Evolutionary conservation across 2,329 filamentous ascomycete genomes (phyloP), one percentile per base, ranked within the genome.

Genomic region (Paraphaeosphaeria minitans): DNA sequence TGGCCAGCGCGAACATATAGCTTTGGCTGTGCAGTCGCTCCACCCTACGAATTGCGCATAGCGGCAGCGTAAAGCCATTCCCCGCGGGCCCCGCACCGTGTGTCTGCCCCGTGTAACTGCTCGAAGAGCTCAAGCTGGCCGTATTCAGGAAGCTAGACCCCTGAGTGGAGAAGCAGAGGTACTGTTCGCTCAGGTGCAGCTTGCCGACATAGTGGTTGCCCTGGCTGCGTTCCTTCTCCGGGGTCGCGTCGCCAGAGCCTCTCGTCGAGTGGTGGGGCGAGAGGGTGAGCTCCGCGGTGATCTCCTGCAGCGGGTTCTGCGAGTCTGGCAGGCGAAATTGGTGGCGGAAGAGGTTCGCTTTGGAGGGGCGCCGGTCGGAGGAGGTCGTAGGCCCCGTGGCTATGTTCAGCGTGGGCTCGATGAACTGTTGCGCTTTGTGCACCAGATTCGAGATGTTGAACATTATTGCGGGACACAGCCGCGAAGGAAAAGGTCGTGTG

Each of bases 121-220:
- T 92, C 21, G 93, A 93, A 0, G 90, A 89, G 62, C 87, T 89
- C 21, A 90, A 87, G 75, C 88, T 96, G 16, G 94, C 90, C 0
- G 89, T 89, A 63, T 88, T 88, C 43, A 91, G 78, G 78, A 97
- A 97, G 80, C 92, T 96, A 10, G 92, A 91, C 16, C 92, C 89
- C 53, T 95, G 92, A 8, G 95, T 97, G 0, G 93, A 97, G 82
- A 99, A 99, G 83, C 93, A 98, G 68, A 99, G 87, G 79, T 91
- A 99, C 68, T 91, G 87, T 80, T 99, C 94, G 76, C 93, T 97
- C 63, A 99, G 82, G 76, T 99, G 94, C 53, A 99, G 85, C 77
- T 93, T 93, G 52, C 95, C 95, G 24, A 89, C 88, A 81, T 99
- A 98, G 74, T 93, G 91, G 79, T 90, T 96, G 66, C 92, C 92